Base-by-base conservation (phyloP, 228 moss, liverwort and hornwort genomes). In the Sphagnum magellanicum region DNA sequence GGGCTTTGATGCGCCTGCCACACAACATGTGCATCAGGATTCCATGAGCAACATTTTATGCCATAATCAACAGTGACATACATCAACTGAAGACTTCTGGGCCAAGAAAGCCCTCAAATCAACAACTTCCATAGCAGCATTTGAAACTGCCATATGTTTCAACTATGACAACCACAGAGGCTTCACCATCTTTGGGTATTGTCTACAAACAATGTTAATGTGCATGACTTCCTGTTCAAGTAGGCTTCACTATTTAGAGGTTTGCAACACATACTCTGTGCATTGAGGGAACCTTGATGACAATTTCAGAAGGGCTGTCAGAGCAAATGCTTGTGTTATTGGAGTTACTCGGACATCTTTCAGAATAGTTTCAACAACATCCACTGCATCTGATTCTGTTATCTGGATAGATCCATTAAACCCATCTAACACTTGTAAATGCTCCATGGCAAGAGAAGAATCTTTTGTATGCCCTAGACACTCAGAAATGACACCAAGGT, bases 311-410 rank as follows among this genome's bases (percentile, higher is more conserved):
- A 91, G 66, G 68, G 91, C 83, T 63, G 77, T 91, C 10, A 93
- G 79, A 46, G 83, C 83, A 80, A 84, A 82, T 53, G 87, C 91
- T 16, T 78, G 76, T 73, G 85, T 83, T 6, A 53, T 72, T 61
- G 82, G 51, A 78, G 79, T 72, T 64, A 83, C 74, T 81, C 76
- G 66, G 76, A 50, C 47, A 78, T 89, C 87, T 48, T 66, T 80
- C 61, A 93, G 48, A 32, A 89, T 77, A 60, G 65, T 80, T 67
- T 91, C 91, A 6, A 91, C 76, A 50, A 87, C 74, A 81, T 91
- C 90, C 60, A 93, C 83, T 70, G 81, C 81, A 83, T 92, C 95
- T 53, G 92, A 95, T 81, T 95, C 95, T 61, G 95, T 95, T 53
- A 92, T 85, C 95, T 95, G 79, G 61, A 69, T 69, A 68, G 60